Conservation (phyloP, 208 protist genomes). For the Phytomonas sp. region DNA sequence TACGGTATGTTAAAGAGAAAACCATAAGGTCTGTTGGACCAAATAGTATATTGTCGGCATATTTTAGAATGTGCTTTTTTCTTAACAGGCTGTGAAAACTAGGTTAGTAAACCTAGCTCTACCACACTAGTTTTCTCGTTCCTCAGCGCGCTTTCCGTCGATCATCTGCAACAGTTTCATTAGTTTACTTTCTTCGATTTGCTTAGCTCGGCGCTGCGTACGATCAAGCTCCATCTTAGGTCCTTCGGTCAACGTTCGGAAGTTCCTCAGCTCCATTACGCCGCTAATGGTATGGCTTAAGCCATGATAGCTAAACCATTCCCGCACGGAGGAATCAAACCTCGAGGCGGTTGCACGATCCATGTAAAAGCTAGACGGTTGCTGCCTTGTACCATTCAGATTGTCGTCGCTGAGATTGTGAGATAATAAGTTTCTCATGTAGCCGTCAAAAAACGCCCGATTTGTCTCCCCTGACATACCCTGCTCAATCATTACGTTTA, state of each 20-base stretch:
- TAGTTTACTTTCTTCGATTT: constrained; percentile 33
- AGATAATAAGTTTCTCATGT: not conserved
- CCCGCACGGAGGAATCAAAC: constrained; percentile 74
- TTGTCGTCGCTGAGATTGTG: constrained; percentile 21
- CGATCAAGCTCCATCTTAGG: constrained; percentile 16
- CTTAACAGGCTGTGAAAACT: not conserved
- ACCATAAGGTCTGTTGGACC: not conserved
- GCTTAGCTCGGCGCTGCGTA: constrained; percentile 20
- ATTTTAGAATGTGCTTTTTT: not conserved
- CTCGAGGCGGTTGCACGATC: constrained; percentile 80
- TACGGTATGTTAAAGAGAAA: not conserved
- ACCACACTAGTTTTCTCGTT: not conserved
- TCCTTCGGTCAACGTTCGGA: not conserved
- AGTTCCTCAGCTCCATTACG: constrained; percentile 34
- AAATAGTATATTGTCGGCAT: not conserved
- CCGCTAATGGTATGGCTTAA: constrained; percentile 62
- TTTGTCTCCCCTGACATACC: constrained; percentile 25
- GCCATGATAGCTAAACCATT: constrained; percentile 77
- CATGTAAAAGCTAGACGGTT: constrained; percentile 44
- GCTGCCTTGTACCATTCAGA: not conserved
- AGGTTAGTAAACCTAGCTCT: not conserved
- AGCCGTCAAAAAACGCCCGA: not conserved
- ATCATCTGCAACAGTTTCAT: constrained; percentile 45
- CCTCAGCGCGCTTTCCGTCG: constrained; percentile 32
- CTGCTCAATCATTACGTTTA: constrained; percentile 60